A percentile compares a stretch with the other conserved stretches of the same genome.
Evolutionary conservation across 1,284 basidiomycete species (phyloP).

Genomic region (Tilletia indica): DNA sequence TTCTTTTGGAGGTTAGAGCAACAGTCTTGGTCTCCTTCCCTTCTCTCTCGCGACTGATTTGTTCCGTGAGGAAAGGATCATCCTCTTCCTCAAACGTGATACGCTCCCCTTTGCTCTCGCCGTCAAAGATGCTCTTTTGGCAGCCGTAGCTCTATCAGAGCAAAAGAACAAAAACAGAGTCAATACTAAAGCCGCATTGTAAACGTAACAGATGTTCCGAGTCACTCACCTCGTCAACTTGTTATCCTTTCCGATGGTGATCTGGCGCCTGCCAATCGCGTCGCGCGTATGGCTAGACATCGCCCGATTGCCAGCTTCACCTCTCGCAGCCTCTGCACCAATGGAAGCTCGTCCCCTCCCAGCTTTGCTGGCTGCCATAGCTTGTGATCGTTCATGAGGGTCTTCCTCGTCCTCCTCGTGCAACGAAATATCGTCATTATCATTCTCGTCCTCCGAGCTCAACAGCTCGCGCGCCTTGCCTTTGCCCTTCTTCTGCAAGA

Average conservation of each 20-base stretch:
- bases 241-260: slow-evolving; percentile 5
- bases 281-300: not conserved
- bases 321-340: not conserved
- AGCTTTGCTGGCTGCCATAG: not conserved
- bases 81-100: not conserved
- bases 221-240: not conserved
- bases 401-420: not conserved
- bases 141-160: not conserved
- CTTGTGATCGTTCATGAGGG: not conserved
- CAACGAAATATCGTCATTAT: not conserved
- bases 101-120: not conserved
- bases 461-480: not conserved
- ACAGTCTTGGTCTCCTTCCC: not conserved
- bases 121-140: slow-evolving; percentile 1
- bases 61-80: not conserved
- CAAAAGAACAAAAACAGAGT: not conserved
- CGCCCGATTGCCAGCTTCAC: not conserved
- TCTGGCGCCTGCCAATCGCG: not conserved
- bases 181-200: not conserved
- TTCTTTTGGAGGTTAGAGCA: not conserved
- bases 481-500: not conserved
- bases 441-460: not conserved
- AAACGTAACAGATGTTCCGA: not conserved
- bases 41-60: not conserved
- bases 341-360: not conserved